These are phyloP conservation scores for Papilionanthe hybrid DNA, from an alignment of 116 monocot species.

Conservation along the genomic window DNA sequence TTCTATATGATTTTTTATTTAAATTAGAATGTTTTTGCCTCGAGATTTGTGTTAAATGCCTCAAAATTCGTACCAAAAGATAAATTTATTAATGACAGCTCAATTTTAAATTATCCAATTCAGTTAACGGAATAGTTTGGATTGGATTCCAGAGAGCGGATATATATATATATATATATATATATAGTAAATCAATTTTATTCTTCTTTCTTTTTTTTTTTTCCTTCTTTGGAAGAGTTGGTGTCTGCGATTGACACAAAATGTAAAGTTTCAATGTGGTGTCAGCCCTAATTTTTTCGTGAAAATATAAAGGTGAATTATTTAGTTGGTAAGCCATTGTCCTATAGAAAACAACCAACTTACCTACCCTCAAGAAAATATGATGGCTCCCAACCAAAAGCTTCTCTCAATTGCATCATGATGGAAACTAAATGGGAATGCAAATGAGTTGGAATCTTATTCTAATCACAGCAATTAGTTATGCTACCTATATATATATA, in stretches of 20 bases:
- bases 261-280: not conserved
- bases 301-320: not conserved
- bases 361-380: conserved; percentile 24
- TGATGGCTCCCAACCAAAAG: conserved; percentile 18
- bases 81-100: too few species aligned
- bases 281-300: not conserved
- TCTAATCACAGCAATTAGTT: too few species aligned
- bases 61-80: too few species aligned
- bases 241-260: not conserved
- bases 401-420: conserved; percentile 8
- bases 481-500: not conserved
- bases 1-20: too few species aligned
- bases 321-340: conserved; percentile 18
- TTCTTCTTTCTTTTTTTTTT: not conserved
- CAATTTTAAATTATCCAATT: too few species aligned
- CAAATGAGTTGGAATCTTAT: not conserved
- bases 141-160: too few species aligned
- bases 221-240: not conserved
- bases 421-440: not conserved
- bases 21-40: too few species aligned
- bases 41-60: too few species aligned
- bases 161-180: too few species aligned
- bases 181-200: not conserved
- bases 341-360: conserved; percentile 26
- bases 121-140: too few species aligned